Conservation (phyloP, 2,329 filamentous ascomycete species). For the Xylaria polymorpha region DNA sequence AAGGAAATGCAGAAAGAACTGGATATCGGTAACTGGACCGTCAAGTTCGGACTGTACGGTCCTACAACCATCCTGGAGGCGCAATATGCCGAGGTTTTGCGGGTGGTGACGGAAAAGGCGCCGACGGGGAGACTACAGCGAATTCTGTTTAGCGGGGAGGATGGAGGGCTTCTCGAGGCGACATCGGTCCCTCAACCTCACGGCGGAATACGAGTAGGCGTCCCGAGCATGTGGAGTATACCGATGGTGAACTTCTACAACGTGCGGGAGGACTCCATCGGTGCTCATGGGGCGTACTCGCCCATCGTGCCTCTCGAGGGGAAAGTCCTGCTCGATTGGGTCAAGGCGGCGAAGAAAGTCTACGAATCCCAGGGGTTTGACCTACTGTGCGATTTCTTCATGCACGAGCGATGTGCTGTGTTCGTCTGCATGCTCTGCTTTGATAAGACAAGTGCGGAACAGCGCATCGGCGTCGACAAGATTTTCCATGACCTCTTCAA, state of each 20-base stretch:
- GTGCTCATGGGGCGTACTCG: constrained; percentile 54
- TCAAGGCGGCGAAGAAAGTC: constrained; percentile 54
- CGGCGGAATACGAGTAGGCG: constrained; percentile 52
- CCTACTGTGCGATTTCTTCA: constrained; percentile 60
- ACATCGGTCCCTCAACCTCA: constrained; percentile 49
- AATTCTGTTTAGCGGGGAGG: constrained; percentile 53
- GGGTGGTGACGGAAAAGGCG: constrained; percentile 51
- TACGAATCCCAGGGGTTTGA: constrained; percentile 58
- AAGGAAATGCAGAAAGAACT: constrained; percentile 57
- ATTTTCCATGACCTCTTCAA: constrained; percentile 52
- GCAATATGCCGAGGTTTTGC: constrained; percentile 56
- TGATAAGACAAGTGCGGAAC: constrained; percentile 56
- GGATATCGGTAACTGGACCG: constrained; percentile 58
- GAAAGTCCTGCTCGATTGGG: constrained; percentile 56
- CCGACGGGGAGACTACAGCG: constrained; percentile 54
- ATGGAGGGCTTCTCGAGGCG: constrained; percentile 55
- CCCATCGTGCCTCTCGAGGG: constrained; percentile 54
- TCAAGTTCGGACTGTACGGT: constrained; percentile 59
- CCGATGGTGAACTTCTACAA: constrained; percentile 54
- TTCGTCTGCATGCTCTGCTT: constrained; percentile 62
- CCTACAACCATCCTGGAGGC: constrained; percentile 56
- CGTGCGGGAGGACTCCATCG: constrained; percentile 45
- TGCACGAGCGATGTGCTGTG: constrained; percentile 60
- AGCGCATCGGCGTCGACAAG: constrained; percentile 52
- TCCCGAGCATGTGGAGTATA: constrained; percentile 53